Evolutionary conservation across 768 basidiomycete species (phyloP).

Genomic region (Pleurotus djamor): DNA sequence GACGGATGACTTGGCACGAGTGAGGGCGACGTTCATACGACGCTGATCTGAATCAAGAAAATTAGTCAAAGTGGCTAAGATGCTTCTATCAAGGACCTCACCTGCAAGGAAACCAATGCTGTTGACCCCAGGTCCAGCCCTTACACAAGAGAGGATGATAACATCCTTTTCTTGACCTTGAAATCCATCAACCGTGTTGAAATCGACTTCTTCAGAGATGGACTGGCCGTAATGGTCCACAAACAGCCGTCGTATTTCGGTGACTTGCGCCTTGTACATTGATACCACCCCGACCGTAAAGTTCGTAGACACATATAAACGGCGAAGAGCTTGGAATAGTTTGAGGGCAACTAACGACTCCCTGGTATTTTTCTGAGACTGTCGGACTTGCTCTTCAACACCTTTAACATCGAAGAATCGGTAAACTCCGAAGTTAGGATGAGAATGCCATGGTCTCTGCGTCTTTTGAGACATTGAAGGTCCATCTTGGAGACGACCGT

Average conservation of each 20-base stretch:
- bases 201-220: conserved; percentile 74
- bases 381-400: conserved; percentile 56
- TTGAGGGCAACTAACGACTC: conserved; percentile 79
- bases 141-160: conserved; percentile 96
- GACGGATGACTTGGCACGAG: conserved; percentile 92
- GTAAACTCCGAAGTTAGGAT: conserved; percentile 79
- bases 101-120: conserved; percentile 89
- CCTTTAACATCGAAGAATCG: conserved; percentile 81
- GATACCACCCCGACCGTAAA: conserved; percentile 66
- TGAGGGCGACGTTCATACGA: conserved; percentile 98
- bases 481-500: conserved; percentile 77
- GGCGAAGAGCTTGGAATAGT: conserved; percentile 69
- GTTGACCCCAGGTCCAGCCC: conserved; percentile 83
- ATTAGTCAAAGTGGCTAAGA: not conserved
- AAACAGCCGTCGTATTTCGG: conserved; percentile 72
- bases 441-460: conserved; percentile 79
- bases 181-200: conserved; percentile 98
- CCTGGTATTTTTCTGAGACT: conserved; percentile 70
- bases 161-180: conserved; percentile 99
- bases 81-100: conserved; percentile 15
- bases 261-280: conserved; percentile 92
- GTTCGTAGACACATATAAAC: conserved; percentile 54
- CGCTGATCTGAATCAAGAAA: conserved; percentile 42
- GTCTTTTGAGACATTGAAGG: conserved; percentile 88
- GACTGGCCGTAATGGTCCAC: conserved; percentile 66